These are phyloP conservation scores for Penicillium fuscoglaucum DNA, from an alignment of 2,329 filamentous ascomycete species.

Conservation along the genomic window DNA sequence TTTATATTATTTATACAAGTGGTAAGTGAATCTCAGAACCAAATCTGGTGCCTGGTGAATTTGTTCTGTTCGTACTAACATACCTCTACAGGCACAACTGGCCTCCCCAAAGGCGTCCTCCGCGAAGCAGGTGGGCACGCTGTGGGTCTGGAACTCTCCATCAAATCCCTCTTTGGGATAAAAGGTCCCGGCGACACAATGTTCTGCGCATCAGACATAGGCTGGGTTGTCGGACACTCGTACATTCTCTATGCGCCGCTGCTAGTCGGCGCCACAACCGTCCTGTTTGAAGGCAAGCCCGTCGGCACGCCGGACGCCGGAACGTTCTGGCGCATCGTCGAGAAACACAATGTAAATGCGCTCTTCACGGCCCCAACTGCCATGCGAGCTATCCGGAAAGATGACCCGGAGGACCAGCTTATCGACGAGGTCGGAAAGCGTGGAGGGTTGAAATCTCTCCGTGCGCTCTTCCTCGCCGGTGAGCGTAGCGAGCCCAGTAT, in stretches of 20 bases:
- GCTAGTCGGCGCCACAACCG: conserved; percentile 78
- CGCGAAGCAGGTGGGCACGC: conserved; percentile 83
- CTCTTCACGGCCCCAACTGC: conserved; percentile 88
- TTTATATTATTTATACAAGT: conserved; percentile 92
- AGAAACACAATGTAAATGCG: conserved; percentile 80
- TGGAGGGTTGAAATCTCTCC: conserved; percentile 70
- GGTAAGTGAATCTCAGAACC: conserved; percentile 35
- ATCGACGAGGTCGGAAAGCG: conserved; percentile 64
- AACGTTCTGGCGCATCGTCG: conserved; percentile 82
- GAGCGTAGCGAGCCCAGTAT: conserved; percentile 88
- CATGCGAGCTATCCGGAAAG: conserved; percentile 79
- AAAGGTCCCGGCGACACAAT: conserved; percentile 81
- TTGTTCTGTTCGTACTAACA: neutral
- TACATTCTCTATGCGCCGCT: conserved; percentile 91
- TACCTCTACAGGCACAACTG: conserved; percentile 64
- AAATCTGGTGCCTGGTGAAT: no score
- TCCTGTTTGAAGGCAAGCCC: conserved; percentile 93
- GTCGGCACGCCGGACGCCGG: conserved; percentile 84
- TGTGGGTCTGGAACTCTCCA: conserved; percentile 78
- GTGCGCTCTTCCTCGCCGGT: conserved; percentile 79
- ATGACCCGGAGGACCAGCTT: conserved; percentile 72
- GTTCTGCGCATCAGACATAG: conserved; percentile 81
- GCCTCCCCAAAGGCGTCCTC: conserved; percentile 77
- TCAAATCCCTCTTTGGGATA: conserved; percentile 79
- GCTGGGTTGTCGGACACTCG: conserved; percentile 84